These are phyloP conservation scores for Calonectria pauciramosa DNA, from an alignment of 2,329 filamentous ascomycete species.

Conservation along the genomic window DNA sequence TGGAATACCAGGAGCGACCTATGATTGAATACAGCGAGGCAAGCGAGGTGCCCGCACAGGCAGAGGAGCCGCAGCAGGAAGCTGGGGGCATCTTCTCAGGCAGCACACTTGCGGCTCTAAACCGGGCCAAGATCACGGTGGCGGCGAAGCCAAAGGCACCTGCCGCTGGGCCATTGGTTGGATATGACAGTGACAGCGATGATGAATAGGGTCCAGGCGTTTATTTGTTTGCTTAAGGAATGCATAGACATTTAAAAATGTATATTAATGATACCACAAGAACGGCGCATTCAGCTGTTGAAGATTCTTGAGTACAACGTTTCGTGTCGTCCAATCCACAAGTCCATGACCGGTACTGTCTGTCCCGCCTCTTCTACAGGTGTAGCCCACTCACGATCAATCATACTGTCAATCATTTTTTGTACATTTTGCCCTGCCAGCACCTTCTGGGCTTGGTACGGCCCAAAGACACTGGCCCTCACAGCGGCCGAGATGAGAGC, in stretches of 20 bases:
- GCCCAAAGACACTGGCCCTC: constrained; percentile 82
- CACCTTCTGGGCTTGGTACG: constrained; percentile 83
- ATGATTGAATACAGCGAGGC: constrained; percentile 71
- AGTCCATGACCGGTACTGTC: constrained; percentile 81
- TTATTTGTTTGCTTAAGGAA: constrained; percentile 35
- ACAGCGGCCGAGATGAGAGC: constrained; percentile 83
- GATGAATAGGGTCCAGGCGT: constrained; percentile 59
- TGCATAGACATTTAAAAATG: constrained; percentile 44
- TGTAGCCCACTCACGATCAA: constrained; percentile 72
- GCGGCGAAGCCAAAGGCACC: constrained; percentile 68
- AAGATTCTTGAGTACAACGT: constrained; percentile 88
- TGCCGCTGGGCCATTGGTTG: constrained; percentile 81
- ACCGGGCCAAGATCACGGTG: constrained; percentile 67
- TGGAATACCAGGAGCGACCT: constrained; percentile 72
- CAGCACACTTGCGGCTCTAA: constrained; percentile 85
- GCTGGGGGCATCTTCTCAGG: constrained; percentile 81
- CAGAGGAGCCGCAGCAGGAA: constrained; percentile 53
- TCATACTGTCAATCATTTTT: constrained; percentile 67
- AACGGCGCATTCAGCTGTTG: constrained; percentile 71
- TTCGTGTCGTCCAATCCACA: constrained; percentile 89
- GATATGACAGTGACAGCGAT: constrained; percentile 92
- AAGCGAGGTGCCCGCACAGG: constrained; percentile 48
- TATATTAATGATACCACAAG: constrained; percentile 50
- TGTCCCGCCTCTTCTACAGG: constrained; percentile 78
- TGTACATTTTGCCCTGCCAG: constrained; percentile 74